Evolutionary conservation across 768 basidiomycete species (phyloP).

Genomic region (Paxillus ammoniavirescens): DNA sequence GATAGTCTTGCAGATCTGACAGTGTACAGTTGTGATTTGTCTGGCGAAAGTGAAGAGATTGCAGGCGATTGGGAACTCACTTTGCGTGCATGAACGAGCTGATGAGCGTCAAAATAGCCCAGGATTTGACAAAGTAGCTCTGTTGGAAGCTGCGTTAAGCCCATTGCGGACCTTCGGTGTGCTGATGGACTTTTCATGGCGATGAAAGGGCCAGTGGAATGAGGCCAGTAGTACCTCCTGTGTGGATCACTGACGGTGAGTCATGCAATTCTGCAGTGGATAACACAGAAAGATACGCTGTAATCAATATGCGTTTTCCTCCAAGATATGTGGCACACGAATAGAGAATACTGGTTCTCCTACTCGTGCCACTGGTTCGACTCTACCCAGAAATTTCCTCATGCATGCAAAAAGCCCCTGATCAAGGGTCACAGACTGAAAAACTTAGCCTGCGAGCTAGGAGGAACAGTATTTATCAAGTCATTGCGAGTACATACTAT

Average conservation of each 20-base stretch:
- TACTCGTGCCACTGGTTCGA: too few species aligned
- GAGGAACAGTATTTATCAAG: not conserved
- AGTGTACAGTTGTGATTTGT: not conserved
- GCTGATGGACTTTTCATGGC: not conserved
- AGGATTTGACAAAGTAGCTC: constrained; percentile 41
- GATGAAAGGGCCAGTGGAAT: not conserved
- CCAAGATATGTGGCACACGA: not conserved
- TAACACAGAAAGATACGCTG: not conserved
- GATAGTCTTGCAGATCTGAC: constrained; percentile 41
- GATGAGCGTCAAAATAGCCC: constrained; percentile 31
- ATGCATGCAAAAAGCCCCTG: too few species aligned
- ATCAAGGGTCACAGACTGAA: too few species aligned
- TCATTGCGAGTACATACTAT: too few species aligned
- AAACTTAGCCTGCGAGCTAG: too few species aligned
- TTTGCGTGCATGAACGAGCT: constrained; percentile 35
- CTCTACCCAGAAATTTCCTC: too few species aligned
- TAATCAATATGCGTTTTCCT: not conserved
- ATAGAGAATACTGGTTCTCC: not conserved
- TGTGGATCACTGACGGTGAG: not conserved
- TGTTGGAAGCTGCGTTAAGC: constrained; percentile 33
- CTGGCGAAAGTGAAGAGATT: not conserved
- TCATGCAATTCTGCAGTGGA: not conserved
- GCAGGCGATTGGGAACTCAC: constrained; percentile 17
- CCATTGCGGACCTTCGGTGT: not conserved
- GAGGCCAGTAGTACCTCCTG: not conserved